phyloP scores from a whole-genome alignment of 257 asterid genomes.

The Solanum habrochaites region DNA sequence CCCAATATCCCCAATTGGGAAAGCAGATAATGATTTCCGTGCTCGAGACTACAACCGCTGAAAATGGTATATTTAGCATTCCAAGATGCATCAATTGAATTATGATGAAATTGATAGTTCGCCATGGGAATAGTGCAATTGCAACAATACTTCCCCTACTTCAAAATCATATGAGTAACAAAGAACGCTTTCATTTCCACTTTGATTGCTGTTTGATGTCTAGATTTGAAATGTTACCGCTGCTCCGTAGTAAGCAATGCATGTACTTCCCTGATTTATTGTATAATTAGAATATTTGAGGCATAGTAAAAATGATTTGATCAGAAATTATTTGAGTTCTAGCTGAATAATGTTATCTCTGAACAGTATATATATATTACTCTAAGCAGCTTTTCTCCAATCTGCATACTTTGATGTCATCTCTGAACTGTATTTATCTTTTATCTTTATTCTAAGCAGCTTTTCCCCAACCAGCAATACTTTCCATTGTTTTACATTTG shows the following conservation, averaged over 20 bases:
- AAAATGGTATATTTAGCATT: neutral
- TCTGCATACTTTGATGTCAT: neutral
- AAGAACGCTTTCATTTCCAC: slow-evolving; percentile 10
- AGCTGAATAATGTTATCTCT: neutral
- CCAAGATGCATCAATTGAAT: neutral
- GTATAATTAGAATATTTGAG: slow-evolving; percentile 1
- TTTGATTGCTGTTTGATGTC: slow-evolving; percentile 12
- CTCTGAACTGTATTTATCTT: neutral
- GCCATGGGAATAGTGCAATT: slow-evolving; percentile 11
- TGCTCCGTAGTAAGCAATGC: slow-evolving; percentile 5
- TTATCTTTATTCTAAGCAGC: neutral
- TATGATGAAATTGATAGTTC: neutral
- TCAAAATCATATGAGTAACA: slow-evolving; percentile 9
- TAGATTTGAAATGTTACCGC: slow-evolving; percentile 13
- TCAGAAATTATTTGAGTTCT: neutral
- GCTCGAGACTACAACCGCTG: slow-evolving; percentile 1
- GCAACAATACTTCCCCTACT: slow-evolving; percentile 13
- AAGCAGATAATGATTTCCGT: slow-evolving; percentile 27
- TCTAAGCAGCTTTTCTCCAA: neutral
- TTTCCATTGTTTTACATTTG: neutral
- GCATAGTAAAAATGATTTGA: neutral
- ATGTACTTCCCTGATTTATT: neutral
- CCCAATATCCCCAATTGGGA: slow-evolving; percentile 35
- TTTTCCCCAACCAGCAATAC: neutral
- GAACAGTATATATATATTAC: neutral